These are phyloP conservation scores for Cutaneotrichosporon cyanovorans DNA, from an alignment of 1,284 basidiomycete species.

Conservation along the genomic window DNA sequence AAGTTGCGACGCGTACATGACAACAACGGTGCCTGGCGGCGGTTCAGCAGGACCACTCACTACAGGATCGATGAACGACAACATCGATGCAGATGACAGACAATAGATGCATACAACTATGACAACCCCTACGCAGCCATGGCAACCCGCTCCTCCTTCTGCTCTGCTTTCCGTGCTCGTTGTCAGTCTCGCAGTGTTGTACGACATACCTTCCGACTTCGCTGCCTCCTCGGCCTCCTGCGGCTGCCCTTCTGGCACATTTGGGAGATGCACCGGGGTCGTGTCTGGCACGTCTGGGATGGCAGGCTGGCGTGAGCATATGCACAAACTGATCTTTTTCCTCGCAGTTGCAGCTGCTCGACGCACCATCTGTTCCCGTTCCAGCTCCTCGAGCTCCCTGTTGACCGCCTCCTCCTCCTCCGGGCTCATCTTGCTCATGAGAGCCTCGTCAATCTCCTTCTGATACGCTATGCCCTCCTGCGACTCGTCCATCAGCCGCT, in stretches of 20 bases:
- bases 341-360: background rate
- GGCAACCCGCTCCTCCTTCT: slow-evolving; percentile 45
- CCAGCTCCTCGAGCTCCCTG: slow-evolving; percentile 63
- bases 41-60: background rate
- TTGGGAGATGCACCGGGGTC: slow-evolving; percentile 45
- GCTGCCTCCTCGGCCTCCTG: slow-evolving; percentile 23
- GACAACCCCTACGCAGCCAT: slow-evolving; percentile 45
- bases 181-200: slow-evolving; percentile 1
- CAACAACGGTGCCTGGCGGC: too few species aligned
- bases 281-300: slow-evolving; percentile 27
- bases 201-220: background rate
- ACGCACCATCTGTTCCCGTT: slow-evolving; percentile 52
- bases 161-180: background rate
- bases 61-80: too few species aligned
- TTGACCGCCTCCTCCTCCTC: slow-evolving; percentile 95
- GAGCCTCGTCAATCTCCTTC: slow-evolving; percentile 82
- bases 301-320: slow-evolving; percentile 22
- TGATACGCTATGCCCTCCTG: slow-evolving; percentile 89
- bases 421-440: slow-evolving; percentile 68
- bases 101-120: background rate
- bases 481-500: slow-evolving; percentile 84
- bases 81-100: background rate
- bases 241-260: slow-evolving; percentile 52
- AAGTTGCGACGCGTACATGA: too few species aligned
- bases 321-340: too few species aligned